Evolutionary conservation across 345 rosid species (phyloP), one percentile per base, ranked within the genome.

Genomic region (Gossypium herbaceum): DNA sequence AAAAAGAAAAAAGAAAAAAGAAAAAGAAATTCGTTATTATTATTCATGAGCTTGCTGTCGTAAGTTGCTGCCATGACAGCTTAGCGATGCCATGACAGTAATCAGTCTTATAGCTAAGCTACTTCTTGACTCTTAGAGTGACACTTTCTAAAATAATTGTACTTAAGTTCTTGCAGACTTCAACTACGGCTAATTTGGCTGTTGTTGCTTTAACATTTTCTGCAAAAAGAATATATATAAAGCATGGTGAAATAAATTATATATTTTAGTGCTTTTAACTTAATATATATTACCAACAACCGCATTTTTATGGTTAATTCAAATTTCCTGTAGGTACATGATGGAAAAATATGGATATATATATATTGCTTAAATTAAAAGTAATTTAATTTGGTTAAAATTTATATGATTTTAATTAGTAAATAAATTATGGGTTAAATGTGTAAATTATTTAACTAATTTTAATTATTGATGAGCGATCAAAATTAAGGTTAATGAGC

Each of bases 151-250:
- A 68, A 68, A 17, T 51, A 69, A 69, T 51, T 50, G 22, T 69
- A 50, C 43, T 68, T 47, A 24, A 15, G 13, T 15, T 47, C 2
- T 45, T 47, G 41, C 25, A 54, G 45, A 20, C 12, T 69, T 69
- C 73, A 69, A 27, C 13, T 8, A 17, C 72, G 51, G 22, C 39
- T 13, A 15, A 19, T 68, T 68, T 50, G 73, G 73, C 58, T 27
- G 59, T 27, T 27, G 45, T 27, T 51, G 59, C 34, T 68, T 51
- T 17, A 29, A 17, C 73, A 9, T 25, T 51, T 68, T 69, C 73
- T 51, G 59, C 60, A 27, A 15, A 15, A 50, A 69, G 59, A 27
- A 68, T 69, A 20, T 57, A 9, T 57, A 5, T 6, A 13, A 27
- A 27, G 15, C 55, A 68, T 59, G 22, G 43, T 50, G 39, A 68